These are phyloP conservation scores for Stachybotrys chlorohalonatus DNA, from an alignment of 2,329 filamentous ascomycete genomes.

Conservation along the genomic window DNA sequence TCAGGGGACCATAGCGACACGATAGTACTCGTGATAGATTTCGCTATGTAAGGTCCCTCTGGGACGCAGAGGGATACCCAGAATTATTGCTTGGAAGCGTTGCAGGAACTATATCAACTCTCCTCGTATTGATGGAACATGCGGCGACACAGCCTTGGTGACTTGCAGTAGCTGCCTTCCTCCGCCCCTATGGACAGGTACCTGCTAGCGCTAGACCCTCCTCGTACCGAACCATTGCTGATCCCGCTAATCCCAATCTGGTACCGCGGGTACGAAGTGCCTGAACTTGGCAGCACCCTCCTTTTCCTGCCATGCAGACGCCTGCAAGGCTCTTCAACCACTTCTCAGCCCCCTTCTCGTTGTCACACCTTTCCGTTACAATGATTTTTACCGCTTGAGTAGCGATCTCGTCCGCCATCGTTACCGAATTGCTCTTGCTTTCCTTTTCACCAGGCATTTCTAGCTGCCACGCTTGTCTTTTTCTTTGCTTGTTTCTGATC, in stretches of 20 bases:
- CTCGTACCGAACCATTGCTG: background rate
- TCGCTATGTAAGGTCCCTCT: too few species aligned
- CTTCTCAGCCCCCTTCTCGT: background rate
- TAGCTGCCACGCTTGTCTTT: background rate
- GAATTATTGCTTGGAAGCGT: too few species aligned
- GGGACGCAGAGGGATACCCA: too few species aligned
- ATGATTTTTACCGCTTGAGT: background rate
- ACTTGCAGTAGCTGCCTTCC: too few species aligned
- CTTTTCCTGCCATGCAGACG: background rate
- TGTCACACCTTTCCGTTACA: background rate
- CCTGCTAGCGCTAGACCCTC: background rate
- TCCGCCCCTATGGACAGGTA: background rate
- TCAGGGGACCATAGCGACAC: background rate
- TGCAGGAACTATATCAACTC: too few species aligned
- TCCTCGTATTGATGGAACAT: too few species aligned
- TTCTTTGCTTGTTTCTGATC: background rate
- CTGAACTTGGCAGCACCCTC: background rate
- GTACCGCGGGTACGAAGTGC: background rate
- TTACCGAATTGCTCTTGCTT: background rate
- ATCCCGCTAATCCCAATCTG: background rate
- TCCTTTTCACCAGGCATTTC: background rate
- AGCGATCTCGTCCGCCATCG: background rate
- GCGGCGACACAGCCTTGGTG: too few species aligned
- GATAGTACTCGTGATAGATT: background rate
- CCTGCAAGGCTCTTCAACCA: background rate